Percentiles rank a stretch among this genome's conserved stretches.
phyloP scores from a whole-genome alignment of 1,284 basidiomycete species.

The Marasmius oreades region DNA sequence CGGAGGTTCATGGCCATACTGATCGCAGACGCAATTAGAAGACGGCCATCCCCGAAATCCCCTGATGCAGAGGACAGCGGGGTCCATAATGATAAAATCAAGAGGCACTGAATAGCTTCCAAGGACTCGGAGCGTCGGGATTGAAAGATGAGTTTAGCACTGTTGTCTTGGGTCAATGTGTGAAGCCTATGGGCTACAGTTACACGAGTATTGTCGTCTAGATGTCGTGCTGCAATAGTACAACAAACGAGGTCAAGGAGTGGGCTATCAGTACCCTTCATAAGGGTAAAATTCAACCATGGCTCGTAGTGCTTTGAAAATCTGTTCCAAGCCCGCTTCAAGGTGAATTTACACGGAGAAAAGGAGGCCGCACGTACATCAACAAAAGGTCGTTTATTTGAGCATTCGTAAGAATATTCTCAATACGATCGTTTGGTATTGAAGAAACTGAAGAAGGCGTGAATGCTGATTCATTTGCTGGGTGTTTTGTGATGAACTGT shows the following conservation, averaged over 20 bases:
- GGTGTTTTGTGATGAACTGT: constrained; percentile 3
- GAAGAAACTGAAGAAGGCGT: constrained; percentile 12
- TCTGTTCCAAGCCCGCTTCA: constrained; percentile 6
- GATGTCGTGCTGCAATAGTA: constrained; percentile 18
- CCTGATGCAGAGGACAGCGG: constrained; percentile 6
- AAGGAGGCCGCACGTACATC: constrained; percentile 3
- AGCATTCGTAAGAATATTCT: constrained; percentile 8
- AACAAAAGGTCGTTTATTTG: constrained; percentile 9
- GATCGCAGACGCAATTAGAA: constrained; percentile 12
- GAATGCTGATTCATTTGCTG: constrained; percentile 1
- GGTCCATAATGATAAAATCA: constrained; percentile 12
- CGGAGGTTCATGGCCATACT: constrained; percentile 15
- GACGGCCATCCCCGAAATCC: constrained; percentile 8
- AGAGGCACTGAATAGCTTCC: constrained; percentile 11
- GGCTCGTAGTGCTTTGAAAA: constrained; percentile 19
- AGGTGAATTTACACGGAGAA: not conserved
- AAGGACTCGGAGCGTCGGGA: constrained; percentile 7
- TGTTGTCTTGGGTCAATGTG: constrained; percentile 6
- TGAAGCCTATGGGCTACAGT: constrained; percentile 5
- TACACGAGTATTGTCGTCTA: constrained; percentile 9
- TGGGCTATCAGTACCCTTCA: constrained; percentile 10
- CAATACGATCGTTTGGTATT: constrained; percentile 11
- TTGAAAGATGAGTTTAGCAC: constrained; percentile 9
- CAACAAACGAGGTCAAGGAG: constrained; percentile 20
- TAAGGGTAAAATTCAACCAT: constrained; percentile 21